Percentiles rank a stretch among this genome's conserved stretches.
Evolutionary conservation across 2,329 filamentous ascomycete species (phyloP).

Genomic region (Colletotrichum sp.): DNA sequence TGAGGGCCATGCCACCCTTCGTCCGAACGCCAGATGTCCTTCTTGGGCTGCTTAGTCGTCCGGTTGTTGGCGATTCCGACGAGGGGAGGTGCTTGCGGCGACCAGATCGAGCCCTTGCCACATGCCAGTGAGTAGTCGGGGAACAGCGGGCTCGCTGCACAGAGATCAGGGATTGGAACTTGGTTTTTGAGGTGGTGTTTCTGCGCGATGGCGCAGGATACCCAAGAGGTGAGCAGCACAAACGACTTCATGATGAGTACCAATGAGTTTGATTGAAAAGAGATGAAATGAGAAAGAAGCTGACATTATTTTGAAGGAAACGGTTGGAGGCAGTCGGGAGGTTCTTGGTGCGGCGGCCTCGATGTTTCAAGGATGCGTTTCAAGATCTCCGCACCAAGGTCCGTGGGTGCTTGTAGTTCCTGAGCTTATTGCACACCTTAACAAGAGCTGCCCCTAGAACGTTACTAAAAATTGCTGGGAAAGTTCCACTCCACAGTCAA

Average conservation of each 20-base stretch:
- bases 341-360: not conserved
- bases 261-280: not conserved
- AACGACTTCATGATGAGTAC: not conserved
- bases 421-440: not conserved
- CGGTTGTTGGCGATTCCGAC: not conserved
- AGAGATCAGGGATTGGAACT: not conserved
- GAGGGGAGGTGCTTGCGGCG: not conserved
- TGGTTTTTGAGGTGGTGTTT: not conserved
- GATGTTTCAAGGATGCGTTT: slow-evolving; percentile 20
- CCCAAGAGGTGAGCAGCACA: not conserved
- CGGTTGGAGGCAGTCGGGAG: not conserved
- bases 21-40: slow-evolving; percentile 18
- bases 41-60: slow-evolving; percentile 5
- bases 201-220: not conserved
- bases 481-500: not conserved
- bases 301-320: not conserved
- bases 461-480: not conserved
- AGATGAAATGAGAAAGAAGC: not conserved
- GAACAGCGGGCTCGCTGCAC: slow-evolving; percentile 11
- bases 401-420: not conserved
- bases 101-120: not conserved
- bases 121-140: slow-evolving; percentile 3
- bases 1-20: slow-evolving; percentile 18
- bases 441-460: not conserved
- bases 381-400: slow-evolving; percentile 9